Percentiles rank a stretch among this genome's conserved stretches.
phyloP scores from a whole-genome alignment of 352 stramenopile genomes.

The Globisporangium heterothallicum region DNA sequence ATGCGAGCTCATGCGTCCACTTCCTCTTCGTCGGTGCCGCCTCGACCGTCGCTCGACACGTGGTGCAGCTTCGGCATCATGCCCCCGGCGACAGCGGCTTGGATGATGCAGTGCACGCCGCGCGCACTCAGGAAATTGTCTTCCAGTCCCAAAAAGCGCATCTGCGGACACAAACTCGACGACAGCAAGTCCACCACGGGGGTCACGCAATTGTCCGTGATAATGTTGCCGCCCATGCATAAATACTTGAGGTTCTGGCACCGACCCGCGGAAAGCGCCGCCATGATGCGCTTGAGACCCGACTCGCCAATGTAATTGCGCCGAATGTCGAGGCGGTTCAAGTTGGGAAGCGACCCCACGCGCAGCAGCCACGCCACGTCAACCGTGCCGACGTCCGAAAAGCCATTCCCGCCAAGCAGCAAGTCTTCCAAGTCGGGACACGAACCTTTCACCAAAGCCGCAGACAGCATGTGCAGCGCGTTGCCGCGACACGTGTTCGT shows the following conservation, averaged over 20 bases:
- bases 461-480: constrained; percentile 31
- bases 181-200: constrained; percentile 39
- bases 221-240: constrained; percentile 75
- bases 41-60: constrained; percentile 37
- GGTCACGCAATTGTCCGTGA: constrained; percentile 70
- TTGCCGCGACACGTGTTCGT: constrained; percentile 61
- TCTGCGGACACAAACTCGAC: constrained; percentile 27
- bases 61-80: constrained; percentile 46
- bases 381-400: constrained; percentile 45
- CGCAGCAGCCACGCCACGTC: constrained; percentile 44
- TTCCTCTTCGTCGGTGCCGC: constrained; percentile 1
- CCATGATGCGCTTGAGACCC: constrained; percentile 38
- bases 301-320: constrained; percentile 71
- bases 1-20: constrained; percentile 6
- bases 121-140: constrained; percentile 73
- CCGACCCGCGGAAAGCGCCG: constrained; percentile 19
- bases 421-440: constrained; percentile 53
- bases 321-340: constrained; percentile 56
- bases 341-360: constrained; percentile 21
- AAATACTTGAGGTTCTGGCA: constrained; percentile 47
- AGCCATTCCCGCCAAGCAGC: constrained; percentile 59
- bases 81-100: constrained; percentile 35
- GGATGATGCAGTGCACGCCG: constrained; percentile 58
- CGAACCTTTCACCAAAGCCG: constrained; percentile 31
- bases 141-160: constrained; percentile 72